phyloP scores from a whole-genome alignment of 495 filamentous ascomycete genomes.

The Cryomyces minteri region DNA sequence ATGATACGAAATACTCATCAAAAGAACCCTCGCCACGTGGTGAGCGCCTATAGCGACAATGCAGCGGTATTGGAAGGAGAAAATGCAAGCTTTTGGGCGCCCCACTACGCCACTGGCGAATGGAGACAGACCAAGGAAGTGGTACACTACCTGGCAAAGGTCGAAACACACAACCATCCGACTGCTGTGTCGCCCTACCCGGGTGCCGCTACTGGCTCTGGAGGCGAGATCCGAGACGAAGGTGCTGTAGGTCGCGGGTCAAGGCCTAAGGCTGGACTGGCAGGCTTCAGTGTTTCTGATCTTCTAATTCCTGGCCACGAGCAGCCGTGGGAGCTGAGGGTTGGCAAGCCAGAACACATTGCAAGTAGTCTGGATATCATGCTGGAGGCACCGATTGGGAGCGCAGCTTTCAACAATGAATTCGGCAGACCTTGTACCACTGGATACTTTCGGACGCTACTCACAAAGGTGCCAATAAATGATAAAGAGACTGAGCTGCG shows the following conservation, averaged over 20 bases:
- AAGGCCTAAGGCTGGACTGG: constrained; percentile 78
- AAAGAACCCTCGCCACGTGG: constrained; percentile 51
- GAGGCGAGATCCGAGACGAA: constrained; percentile 89
- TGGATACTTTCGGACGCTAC: constrained; percentile 79
- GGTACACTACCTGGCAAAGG: constrained; percentile 81
- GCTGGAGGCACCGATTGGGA: constrained; percentile 89
- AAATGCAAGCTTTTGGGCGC: constrained; percentile 64
- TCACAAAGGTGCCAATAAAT: constrained; percentile 42
- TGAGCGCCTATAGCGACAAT: constrained; percentile 96
- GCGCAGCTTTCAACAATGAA: constrained; percentile 92
- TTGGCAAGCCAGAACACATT: constrained; percentile 81
- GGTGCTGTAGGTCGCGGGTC: constrained; percentile 87
- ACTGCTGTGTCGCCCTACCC: constrained; percentile 81
- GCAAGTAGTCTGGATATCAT: constrained; percentile 91
- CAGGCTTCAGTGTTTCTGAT: constrained; percentile 88
- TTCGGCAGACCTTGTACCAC: constrained; percentile 84
- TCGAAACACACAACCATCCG: constrained; percentile 96
- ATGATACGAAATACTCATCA: constrained; percentile 95
- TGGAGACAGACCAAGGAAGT: constrained; percentile 79
- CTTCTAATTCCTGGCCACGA: constrained; percentile 65
- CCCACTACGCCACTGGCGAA: constrained; percentile 61
- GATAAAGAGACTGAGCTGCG: constrained; percentile 50
- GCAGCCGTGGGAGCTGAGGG: constrained; percentile 66
- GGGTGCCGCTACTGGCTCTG: constrained; percentile 85
- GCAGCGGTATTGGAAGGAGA: constrained; percentile 78